Percentiles rank a stretch among this genome's conserved stretches.
These are phyloP conservation scores for Aspergillus heteromorphus DNA, from an alignment of 495 filamentous ascomycete genomes.

Conservation along the genomic window DNA sequence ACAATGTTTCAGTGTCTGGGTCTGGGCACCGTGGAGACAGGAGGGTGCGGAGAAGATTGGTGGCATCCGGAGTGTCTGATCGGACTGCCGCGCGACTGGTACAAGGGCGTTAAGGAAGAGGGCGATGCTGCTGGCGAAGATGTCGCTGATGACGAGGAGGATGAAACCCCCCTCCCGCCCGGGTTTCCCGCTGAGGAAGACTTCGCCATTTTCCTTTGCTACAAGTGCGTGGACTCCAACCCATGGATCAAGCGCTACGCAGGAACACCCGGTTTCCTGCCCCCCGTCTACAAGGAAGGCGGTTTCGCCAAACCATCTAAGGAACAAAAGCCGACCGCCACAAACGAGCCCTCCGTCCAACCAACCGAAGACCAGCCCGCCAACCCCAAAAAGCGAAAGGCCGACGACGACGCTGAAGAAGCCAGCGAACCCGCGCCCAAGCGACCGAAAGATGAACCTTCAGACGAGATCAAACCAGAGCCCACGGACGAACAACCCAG, in stretches of 20 bases:
- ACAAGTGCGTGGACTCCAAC: constrained; percentile 81
- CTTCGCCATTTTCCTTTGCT: constrained; percentile 88
- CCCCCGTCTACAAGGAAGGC: constrained; percentile 52
- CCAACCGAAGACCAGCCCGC: constrained; percentile 12
- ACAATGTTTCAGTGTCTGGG: constrained; percentile 99
- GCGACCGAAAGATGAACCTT: constrained; percentile 45
- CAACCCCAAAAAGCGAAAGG: constrained; percentile 69
- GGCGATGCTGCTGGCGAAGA: constrained; percentile 19
- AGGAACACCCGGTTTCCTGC: constrained; percentile 74
- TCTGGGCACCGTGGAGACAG: constrained; percentile 69
- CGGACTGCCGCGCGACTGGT: constrained; percentile 59
- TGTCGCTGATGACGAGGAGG: constrained; percentile 40
- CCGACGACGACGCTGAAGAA: constrained; percentile 57
- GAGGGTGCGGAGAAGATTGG: constrained; percentile 98
- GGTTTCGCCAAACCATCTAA: constrained; percentile 15
- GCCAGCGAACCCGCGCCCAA: constrained; percentile 48
- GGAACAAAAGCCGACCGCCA: neutral
- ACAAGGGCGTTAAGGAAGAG: constrained; percentile 26
- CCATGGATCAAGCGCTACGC: constrained; percentile 93
- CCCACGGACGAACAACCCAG: constrained; percentile 2
- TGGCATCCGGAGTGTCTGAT: constrained; percentile 95
- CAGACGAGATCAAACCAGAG: constrained; percentile 12
- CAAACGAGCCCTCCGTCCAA: neutral
- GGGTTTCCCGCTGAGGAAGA: constrained; percentile 85
- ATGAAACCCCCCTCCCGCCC: constrained; percentile 61